Conservation (phyloP, 129 eudicot species). For the Escallonia rubra region DNA sequence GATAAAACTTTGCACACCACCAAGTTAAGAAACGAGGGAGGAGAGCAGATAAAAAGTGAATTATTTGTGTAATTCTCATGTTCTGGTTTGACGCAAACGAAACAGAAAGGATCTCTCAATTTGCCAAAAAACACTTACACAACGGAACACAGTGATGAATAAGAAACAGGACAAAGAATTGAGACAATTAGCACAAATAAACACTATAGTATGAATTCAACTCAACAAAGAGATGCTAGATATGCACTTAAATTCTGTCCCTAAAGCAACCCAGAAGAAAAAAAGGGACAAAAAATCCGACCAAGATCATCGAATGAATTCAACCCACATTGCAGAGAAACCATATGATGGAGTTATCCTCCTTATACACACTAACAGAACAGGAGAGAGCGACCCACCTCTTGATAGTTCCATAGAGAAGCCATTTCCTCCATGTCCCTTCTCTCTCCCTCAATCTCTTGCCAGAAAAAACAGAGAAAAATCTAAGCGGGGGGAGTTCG, state of each 20-base stretch:
- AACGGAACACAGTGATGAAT: too few relatives aligned
- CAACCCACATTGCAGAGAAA: neutral
- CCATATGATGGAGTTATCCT: neutral
- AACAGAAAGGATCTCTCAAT: too few relatives aligned
- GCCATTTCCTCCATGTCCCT: slow-evolving; percentile 49
- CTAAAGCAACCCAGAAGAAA: slow-evolving; percentile 6
- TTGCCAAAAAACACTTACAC: neutral
- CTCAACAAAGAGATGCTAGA: neutral
- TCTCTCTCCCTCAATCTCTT: neutral
- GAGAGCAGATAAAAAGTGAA: too few relatives aligned
- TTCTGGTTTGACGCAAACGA: too few relatives aligned
- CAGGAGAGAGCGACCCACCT: slow-evolving; percentile 43
- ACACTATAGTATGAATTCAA: slow-evolving; percentile 11
- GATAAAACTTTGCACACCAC: too few relatives aligned
- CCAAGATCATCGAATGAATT: neutral
- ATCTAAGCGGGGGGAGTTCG: slow-evolving; percentile 5
- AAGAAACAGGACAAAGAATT: too few relatives aligned
- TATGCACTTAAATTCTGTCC: slow-evolving; percentile 11
- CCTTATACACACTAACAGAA: neutral
- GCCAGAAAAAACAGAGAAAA: neutral
- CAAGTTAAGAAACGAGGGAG: too few relatives aligned
- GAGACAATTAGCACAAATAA: neutral
- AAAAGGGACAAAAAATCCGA: slow-evolving; percentile 2
- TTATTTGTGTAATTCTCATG: too few relatives aligned
- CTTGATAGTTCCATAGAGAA: slow-evolving; percentile 70